Percentiles rank a stretch among this genome's conserved stretches.
phyloP scores from a whole-genome alignment of 805 yeast species.

The Yamadazyma takamatsuzukensis region DNA sequence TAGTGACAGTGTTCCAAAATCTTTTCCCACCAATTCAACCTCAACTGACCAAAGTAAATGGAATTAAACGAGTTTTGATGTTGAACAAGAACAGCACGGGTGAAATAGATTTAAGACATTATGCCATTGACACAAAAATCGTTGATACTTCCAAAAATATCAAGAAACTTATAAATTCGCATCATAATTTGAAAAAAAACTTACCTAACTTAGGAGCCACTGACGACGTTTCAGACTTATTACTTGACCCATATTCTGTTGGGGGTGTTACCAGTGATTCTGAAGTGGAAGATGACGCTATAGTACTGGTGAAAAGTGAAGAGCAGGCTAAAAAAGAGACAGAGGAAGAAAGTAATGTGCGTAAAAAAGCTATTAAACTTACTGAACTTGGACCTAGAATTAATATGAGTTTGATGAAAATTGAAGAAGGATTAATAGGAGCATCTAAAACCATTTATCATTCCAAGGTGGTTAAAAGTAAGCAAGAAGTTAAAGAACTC shows the following conservation, averaged over 20 bases:
- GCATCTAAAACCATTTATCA: slow-evolving; percentile 87
- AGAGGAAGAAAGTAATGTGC: slow-evolving; percentile 22
- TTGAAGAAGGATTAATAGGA: slow-evolving; percentile 85
- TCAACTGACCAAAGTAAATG: slow-evolving; percentile 64
- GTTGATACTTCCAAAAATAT: slow-evolving; percentile 75
- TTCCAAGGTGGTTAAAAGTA: slow-evolving; percentile 60
- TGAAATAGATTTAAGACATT: slow-evolving; percentile 82
- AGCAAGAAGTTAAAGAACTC: slow-evolving; percentile 54
- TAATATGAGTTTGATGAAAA: slow-evolving; percentile 69
- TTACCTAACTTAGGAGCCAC: slow-evolving; percentile 69
- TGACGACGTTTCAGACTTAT: slow-evolving; percentile 75
- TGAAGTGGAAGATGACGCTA: slow-evolving; percentile 88
- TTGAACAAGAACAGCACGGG: slow-evolving; percentile 74
- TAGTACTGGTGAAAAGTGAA: slow-evolving; percentile 54
- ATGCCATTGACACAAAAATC: slow-evolving; percentile 78
- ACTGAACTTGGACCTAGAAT: slow-evolving; percentile 93
- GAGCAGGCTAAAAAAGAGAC: slow-evolving; percentile 15
- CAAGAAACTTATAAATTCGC: slow-evolving; percentile 63
- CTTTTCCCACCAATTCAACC: slow-evolving; percentile 95
- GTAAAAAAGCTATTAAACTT: slow-evolving; percentile 82
- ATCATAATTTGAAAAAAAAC: slow-evolving; percentile 54
- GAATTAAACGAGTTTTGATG: slow-evolving; percentile 82
- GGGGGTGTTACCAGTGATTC: slow-evolving; percentile 86
- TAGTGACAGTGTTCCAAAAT: slow-evolving; percentile 89
- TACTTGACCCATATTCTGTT: slow-evolving; percentile 78